Percentiles rank a stretch among this genome's conserved stretches.
phyloP scores from a whole-genome alignment of 2,329 filamentous ascomycete genomes.

The Penicillium sp. region DNA sequence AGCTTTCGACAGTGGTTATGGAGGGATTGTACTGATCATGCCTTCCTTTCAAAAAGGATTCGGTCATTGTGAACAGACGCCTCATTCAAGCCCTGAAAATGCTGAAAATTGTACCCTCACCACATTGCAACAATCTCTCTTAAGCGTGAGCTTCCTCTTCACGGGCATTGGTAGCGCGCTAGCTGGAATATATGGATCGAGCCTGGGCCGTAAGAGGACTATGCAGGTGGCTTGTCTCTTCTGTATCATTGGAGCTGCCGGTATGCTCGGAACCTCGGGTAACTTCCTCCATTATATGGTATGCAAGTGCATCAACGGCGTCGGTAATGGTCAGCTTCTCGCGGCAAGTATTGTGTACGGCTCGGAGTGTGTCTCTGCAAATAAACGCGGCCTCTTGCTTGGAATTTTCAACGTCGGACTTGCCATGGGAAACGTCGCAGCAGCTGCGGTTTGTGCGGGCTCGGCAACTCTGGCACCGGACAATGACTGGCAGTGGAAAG shows the following conservation, averaged over 20 bases:
- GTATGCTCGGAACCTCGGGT: slow-evolving; percentile 17
- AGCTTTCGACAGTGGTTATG: slow-evolving; percentile 12
- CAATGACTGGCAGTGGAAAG: slow-evolving; percentile 24
- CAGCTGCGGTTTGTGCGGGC: slow-evolving; percentile 20
- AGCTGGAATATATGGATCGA: slow-evolving; percentile 9
- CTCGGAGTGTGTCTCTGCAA: slow-evolving; percentile 14
- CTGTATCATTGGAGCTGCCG: slow-evolving; percentile 12
- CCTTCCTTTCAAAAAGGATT: slow-evolving; percentile 14
- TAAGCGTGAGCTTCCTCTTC: slow-evolving; percentile 19
- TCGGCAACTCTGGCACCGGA: slow-evolving; percentile 10
- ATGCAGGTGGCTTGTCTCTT: slow-evolving; percentile 17
- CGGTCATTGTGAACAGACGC: slow-evolving; percentile 4
- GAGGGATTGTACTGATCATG: slow-evolving; percentile 16
- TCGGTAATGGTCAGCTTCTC: slow-evolving; percentile 15
- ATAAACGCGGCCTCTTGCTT: slow-evolving; percentile 15
- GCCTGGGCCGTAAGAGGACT: slow-evolving; percentile 11
- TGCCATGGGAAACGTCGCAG: slow-evolving; percentile 16
- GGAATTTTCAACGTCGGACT: slow-evolving; percentile 18
- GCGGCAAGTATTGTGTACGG: slow-evolving; percentile 13
- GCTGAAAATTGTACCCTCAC: slow-evolving; percentile 7
- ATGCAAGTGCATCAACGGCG: slow-evolving; percentile 18
- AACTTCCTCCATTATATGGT: slow-evolving; percentile 17
- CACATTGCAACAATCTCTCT: slow-evolving; percentile 21
- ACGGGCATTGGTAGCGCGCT: slow-evolving; percentile 14
- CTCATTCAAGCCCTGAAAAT: background rate